Base-by-base conservation (phyloP, 768 basidiomycete genomes). In the Hypsizygus marmoreus region DNA sequence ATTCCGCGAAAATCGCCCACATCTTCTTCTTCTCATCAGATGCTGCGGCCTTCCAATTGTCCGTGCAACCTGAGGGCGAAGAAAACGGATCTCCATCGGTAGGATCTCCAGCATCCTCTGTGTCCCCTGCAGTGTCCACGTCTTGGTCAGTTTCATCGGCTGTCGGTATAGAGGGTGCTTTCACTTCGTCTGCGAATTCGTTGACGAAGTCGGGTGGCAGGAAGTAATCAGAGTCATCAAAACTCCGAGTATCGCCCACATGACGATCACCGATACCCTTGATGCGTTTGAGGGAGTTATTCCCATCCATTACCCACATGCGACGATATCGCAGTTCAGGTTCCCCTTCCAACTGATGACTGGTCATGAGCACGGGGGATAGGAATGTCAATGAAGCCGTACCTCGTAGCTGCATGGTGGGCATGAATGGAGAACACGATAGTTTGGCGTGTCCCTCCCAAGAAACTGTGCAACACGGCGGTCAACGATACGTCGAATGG, bases 1-100 rank as follows among this genome's bases (percentile, higher is more conserved):
- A 65, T 56, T 72, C 65, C 1, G 68, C 53, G 41, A 69, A 76
- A 13, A 70, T 50, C 4, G 43, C 53, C 64, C 62, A 70, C 58
- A 64, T 66, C 22, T 47, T 53, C 50, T 67, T 71, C 36, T 51
- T 54, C 40, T 50, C 45, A 25, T 70, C 63, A 4, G 53, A 45
- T 2, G 53, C 47, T 4, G 55, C 57, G 3, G 59, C 62, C 47
- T 62, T 66, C 66, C 64, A 69, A 37, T 63, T 63, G 19, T 65
- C 43, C 3, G 59, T 56, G 44, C 65, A 67, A 0, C 45, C 33
- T 8, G 44, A 2, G 13, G 20, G 20, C 6, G 13, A 12, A 19
- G 19, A 8, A 10, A 24, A 16, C 28, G 14, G 11, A 19, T 36
- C 14, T 13, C 42, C 33, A 10, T 44, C 44, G 7, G 38, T 23